Conservation (phyloP, 306 rosid genomes). For the Potentilla sterilis region DNA sequence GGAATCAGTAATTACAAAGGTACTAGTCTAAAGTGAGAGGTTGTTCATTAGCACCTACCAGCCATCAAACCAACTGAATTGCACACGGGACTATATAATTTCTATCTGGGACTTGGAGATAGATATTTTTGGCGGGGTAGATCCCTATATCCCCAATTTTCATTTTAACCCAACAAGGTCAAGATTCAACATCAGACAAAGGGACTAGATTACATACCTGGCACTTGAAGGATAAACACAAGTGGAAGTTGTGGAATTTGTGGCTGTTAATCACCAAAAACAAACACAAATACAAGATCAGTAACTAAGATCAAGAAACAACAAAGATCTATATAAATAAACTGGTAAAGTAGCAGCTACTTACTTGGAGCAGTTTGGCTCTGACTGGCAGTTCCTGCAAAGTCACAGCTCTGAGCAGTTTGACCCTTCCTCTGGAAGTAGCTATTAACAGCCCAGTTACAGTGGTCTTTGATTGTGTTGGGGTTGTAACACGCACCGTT, state of each 20-base stretch:
- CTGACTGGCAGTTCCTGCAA: constrained; percentile 52
- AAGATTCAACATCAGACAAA: constrained; percentile 13
- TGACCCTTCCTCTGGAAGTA: constrained; percentile 77
- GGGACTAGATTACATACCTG: constrained; percentile 45
- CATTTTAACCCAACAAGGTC: neutral
- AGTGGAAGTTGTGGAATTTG: constrained; percentile 44
- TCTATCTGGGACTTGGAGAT: neutral
- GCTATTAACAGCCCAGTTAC: constrained; percentile 87
- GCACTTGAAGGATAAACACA: constrained; percentile 79
- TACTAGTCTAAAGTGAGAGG: neutral
- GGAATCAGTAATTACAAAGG: constrained; percentile 1
- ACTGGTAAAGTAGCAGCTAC: constrained; percentile 7
- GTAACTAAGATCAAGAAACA: constrained; percentile 7
- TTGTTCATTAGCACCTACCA: neutral
- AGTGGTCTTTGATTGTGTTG: constrained; percentile 83
- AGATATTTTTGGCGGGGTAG: neutral
- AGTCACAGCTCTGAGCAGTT: constrained; percentile 73
- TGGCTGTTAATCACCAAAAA: constrained; percentile 48
- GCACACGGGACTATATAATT: neutral
- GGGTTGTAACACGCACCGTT: constrained; percentile 78
- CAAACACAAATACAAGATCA: constrained; percentile 17
- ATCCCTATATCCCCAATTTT: neutral
- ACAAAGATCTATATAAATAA: neutral
- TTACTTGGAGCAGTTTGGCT: constrained; percentile 63
- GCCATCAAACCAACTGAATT: constrained; percentile 4